phyloP scores from a whole-genome alignment of 352 stramenopile species.

The Phytopythium litorale region DNA sequence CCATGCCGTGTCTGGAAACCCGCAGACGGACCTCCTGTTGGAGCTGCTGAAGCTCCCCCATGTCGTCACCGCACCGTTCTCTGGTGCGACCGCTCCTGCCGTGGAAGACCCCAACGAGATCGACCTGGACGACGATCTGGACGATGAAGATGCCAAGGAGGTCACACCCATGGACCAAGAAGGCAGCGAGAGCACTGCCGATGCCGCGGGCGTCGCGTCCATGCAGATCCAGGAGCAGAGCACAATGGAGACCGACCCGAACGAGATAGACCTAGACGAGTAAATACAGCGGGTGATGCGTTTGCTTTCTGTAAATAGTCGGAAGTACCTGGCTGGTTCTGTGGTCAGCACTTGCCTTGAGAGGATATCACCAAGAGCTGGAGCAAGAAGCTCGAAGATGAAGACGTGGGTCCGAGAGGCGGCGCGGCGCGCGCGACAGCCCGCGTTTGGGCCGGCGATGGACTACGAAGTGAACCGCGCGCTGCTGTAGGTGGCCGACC shows the following conservation, averaged over 20 bases:
- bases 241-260: conserved; percentile 14
- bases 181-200: neutral
- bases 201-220: neutral
- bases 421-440: conserved; percentile 42
- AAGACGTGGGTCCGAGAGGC: conserved; percentile 75
- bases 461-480: conserved; percentile 54
- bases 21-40: conserved; percentile 94
- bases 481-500: conserved; percentile 30
- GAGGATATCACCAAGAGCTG: too few species aligned
- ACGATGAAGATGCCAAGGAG: conserved; percentile 10
- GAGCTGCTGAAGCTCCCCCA: conserved; percentile 92
- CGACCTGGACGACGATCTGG: conserved; percentile 44
- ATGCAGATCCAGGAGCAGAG: conserved; percentile 10
- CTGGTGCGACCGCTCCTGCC: neutral
- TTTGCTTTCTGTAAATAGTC: neutral
- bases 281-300: neutral
- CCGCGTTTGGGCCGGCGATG: conserved; percentile 44
- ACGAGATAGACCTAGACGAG: conserved; percentile 34
- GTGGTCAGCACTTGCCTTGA: neutral
- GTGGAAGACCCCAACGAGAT: conserved; percentile 58
- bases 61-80: conserved; percentile 91
- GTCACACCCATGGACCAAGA: neutral
- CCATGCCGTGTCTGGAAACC: conserved; percentile 79
- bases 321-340: neutral
- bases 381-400: conserved; percentile 23